A percentile compares a stretch with the other conserved stretches of the same genome.
phyloP scores from a whole-genome alignment of 805 yeast genomes.

The Wickerhamomyces chaumierensis region DNA sequence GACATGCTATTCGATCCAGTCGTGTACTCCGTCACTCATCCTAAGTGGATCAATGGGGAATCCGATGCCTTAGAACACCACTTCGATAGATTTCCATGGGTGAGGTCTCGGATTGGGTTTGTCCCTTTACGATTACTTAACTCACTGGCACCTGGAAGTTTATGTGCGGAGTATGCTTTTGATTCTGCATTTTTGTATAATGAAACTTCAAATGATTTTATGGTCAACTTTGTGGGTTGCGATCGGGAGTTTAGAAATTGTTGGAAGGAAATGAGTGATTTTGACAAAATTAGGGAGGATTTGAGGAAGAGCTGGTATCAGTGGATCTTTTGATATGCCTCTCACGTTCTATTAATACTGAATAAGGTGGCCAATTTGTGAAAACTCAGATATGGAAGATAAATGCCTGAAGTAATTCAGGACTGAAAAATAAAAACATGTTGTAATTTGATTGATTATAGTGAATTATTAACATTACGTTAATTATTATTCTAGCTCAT shows the following conservation, averaged over 20 bases:
- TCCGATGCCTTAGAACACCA: constrained; percentile 27
- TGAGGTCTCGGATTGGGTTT: constrained; percentile 28
- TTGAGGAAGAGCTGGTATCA: constrained; percentile 23
- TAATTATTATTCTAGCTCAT: too few relatives aligned
- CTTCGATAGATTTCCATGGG: constrained; percentile 26
- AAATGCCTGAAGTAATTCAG: too few relatives aligned
- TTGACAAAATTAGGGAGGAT: constrained; percentile 20
- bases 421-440: too few relatives aligned
- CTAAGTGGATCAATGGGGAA: constrained; percentile 26
- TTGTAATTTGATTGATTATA: too few relatives aligned
- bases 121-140: constrained; percentile 27
- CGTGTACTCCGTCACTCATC: constrained; percentile 28
- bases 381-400: too few relatives aligned
- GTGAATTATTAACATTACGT: too few relatives aligned
- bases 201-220: constrained; percentile 25
- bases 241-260: constrained; percentile 26
- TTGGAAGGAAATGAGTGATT: constrained; percentile 29
- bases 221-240: constrained; percentile 29
- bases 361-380: too few relatives aligned
- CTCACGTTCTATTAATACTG: too few relatives aligned
- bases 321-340: constrained; percentile 8
- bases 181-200: constrained; percentile 24
- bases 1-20: constrained; percentile 32
- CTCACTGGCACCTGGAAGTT: constrained; percentile 26
- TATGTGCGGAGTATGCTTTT: constrained; percentile 21